phyloP scores from a whole-genome alignment of 1,139 yeast species.

The Candida anutae region DNA sequence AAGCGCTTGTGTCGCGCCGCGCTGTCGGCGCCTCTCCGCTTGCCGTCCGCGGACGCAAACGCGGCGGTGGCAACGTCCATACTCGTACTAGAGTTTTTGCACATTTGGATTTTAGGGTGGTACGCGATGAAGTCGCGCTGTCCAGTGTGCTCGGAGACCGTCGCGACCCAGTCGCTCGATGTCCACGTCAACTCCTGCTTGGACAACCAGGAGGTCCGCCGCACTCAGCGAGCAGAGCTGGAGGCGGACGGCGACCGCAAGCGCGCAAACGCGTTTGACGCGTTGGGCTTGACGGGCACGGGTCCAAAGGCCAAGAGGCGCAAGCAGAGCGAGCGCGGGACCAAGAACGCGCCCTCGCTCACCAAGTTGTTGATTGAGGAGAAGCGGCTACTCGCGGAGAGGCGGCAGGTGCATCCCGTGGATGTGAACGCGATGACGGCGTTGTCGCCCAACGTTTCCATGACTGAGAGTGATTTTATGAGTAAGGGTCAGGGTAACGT shows the following conservation, averaged over 20 bases:
- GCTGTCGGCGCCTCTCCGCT: slow-evolving; percentile 1
- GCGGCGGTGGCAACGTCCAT: slow-evolving; percentile 1
- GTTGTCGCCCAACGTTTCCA: not conserved
- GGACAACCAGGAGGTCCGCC: slow-evolving; percentile 16
- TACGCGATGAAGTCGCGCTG: slow-evolving; percentile 17
- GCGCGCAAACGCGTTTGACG: slow-evolving; percentile 16
- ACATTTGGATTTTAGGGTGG: too few species aligned
- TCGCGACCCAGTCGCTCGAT: slow-evolving; percentile 20
- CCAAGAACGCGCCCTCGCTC: slow-evolving; percentile 5
- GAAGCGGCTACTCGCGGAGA: slow-evolving; percentile 1
- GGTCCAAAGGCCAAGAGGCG: slow-evolving; percentile 11
- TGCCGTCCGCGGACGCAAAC: slow-evolving; percentile 1
- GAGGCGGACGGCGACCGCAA: not conserved
- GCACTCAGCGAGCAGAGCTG: slow-evolving; percentile 1
- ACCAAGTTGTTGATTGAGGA: slow-evolving; percentile 6
- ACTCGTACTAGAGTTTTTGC: too few species aligned
- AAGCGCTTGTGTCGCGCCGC: too few species aligned
- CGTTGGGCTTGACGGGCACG: slow-evolving; percentile 24
- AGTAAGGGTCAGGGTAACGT: not conserved
- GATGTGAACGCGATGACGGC: not conserved
- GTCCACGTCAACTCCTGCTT: slow-evolving; percentile 36
- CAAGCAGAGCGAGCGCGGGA: not conserved
- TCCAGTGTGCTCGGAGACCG: slow-evolving; percentile 27
- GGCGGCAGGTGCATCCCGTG: not conserved
- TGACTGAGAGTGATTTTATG: not conserved